A percentile compares a stretch with the other conserved stretches of the same genome.
These are phyloP conservation scores for Colletotrichum tamarilloi DNA, from an alignment of 2,329 filamentous ascomycete genomes.

Conservation along the genomic window DNA sequence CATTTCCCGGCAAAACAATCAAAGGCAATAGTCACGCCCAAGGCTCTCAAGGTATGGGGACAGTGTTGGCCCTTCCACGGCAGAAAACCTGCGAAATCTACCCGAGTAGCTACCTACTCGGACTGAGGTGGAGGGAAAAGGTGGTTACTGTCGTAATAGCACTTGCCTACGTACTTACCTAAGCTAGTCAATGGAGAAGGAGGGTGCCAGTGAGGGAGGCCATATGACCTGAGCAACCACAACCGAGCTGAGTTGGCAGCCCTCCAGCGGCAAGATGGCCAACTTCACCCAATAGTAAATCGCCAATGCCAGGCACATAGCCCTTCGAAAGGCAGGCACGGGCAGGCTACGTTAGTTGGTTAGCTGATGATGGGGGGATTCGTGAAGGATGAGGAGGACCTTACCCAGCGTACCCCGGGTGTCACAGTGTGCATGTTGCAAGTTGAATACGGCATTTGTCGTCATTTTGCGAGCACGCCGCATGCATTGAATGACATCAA, in stretches of 20 bases:
- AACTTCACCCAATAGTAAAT: background rate
- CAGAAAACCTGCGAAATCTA: background rate
- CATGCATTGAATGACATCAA: background rate
- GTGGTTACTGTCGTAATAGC: background rate
- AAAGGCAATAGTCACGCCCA: background rate
- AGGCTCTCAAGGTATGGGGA: background rate
- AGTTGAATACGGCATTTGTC: background rate
- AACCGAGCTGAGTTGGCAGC: conserved; percentile 1
- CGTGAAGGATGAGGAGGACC: background rate
- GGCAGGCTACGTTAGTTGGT: background rate
- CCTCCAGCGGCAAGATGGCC: background rate
- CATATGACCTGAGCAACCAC: conserved; percentile 8
- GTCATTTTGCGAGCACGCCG: background rate
- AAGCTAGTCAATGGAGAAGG: background rate
- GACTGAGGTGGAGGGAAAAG: background rate
- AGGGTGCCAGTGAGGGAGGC: background rate
- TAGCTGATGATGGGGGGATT: background rate
- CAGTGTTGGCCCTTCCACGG: background rate
- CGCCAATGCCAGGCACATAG: background rate
- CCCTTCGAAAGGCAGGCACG: background rate
- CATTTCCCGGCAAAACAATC: background rate
- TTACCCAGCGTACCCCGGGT: background rate
- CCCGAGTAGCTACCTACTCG: background rate
- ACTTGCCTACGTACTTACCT: background rate
- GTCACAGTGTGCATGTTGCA: background rate